phyloP scores from a whole-genome alignment of 331 rosid genomes.

The Cucumis variabilis region DNA sequence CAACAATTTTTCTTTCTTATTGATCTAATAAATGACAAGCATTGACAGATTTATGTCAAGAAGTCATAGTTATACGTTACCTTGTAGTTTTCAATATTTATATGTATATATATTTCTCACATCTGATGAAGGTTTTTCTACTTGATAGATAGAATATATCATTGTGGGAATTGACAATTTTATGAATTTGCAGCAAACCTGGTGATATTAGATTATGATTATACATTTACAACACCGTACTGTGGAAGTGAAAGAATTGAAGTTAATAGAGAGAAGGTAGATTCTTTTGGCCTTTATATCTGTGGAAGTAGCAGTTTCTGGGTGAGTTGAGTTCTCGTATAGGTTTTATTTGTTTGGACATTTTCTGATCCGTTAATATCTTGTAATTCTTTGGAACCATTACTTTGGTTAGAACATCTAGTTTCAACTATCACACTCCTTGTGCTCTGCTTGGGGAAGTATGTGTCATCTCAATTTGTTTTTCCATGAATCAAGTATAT shows the following conservation, averaged over 20 bases:
- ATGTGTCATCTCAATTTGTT: too few relatives aligned
- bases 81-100: neutral
- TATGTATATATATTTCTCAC: neutral
- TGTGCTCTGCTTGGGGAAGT: neutral
- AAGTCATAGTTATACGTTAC: neutral
- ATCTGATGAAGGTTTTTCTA: conserved; percentile 12
- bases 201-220: conserved; percentile 92
- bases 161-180: conserved; percentile 43
- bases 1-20: neutral
- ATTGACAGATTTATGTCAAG: neutral
- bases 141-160: neutral
- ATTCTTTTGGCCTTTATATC: conserved; percentile 29
- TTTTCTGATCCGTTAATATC: neutral
- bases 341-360: neutral
- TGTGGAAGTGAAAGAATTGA: conserved; percentile 77
- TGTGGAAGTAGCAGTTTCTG: neutral
- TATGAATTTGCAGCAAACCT: conserved; percentile 80
- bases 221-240: conserved; percentile 95
- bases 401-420: neutral
- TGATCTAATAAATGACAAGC: neutral
- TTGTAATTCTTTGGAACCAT: too few relatives aligned
- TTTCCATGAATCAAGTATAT: too few relatives aligned
- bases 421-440: neutral
- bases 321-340: neutral
- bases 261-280: conserved; percentile 61